Conservation (phyloP, 306 rosid species). For the Pterocarpus macrocarpus region DNA sequence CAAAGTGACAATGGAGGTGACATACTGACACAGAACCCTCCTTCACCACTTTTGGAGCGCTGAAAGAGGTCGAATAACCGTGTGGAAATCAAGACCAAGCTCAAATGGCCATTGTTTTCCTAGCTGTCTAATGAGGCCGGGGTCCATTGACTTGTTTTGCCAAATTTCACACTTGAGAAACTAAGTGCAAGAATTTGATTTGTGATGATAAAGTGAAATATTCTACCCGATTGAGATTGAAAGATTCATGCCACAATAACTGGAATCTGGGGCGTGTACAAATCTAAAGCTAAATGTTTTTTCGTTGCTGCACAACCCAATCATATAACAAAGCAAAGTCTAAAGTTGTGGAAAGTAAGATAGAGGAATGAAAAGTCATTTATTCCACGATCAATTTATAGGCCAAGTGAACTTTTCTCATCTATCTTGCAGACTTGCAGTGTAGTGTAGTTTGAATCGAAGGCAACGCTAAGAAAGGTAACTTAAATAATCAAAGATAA, state of each 20-base stretch:
- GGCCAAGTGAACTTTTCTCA: neutral
- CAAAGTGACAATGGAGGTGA: conserved; percentile 1
- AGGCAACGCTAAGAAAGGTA: too few relatives aligned
- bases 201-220: conserved; percentile 34
- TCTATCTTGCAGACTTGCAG: neutral
- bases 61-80: neutral
- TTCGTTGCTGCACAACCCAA: neutral
- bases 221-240: neutral
- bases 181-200: conserved; percentile 17
- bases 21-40: neutral
- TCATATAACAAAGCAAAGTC: neutral
- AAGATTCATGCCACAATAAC: conserved; percentile 7
- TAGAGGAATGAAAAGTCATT: neutral
- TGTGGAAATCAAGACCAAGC: neutral
- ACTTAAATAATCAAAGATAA: neutral
- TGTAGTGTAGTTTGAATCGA: neutral
- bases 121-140: neutral
- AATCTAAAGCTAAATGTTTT: neutral
- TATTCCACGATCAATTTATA: neutral
- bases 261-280: neutral
- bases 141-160: neutral
- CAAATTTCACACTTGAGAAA: neutral
- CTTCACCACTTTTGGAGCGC: neutral
- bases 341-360: conserved; percentile 14
- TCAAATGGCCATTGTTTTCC: neutral